Percentiles rank a stretch among this genome's conserved stretches.
Evolutionary conservation across 352 stramenopile species (phyloP).

Genomic region (Blastocystis hominis): DNA sequence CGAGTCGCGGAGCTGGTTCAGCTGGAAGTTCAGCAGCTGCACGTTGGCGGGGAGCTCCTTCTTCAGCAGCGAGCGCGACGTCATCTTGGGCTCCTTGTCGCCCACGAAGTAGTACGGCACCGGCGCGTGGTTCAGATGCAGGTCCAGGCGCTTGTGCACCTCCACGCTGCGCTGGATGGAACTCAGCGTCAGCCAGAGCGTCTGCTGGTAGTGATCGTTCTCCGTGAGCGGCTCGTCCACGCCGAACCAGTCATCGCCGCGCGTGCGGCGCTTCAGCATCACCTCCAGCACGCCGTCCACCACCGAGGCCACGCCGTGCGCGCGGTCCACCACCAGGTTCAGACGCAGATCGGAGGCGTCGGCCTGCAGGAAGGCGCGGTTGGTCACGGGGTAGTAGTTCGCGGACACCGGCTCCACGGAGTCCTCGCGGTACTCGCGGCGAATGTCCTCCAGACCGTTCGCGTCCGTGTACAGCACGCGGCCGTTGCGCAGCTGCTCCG

Average conservation of each 20-base stretch:
- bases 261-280: constrained; percentile 87
- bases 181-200: constrained; percentile 60
- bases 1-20: constrained; percentile 68
- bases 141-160: constrained; percentile 44
- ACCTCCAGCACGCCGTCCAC: constrained; percentile 82
- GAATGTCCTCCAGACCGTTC: constrained; percentile 61
- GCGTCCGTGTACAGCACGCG: constrained; percentile 60
- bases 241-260: constrained; percentile 82
- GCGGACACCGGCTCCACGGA: constrained; percentile 72
- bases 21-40: constrained; percentile 78
- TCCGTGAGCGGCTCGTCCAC: constrained; percentile 82
- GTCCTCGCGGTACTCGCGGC: constrained; percentile 57
- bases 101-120: constrained; percentile 43
- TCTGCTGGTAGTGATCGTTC: constrained; percentile 64
- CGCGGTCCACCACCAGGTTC: constrained; percentile 77
- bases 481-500: constrained; percentile 57
- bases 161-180: constrained; percentile 64
- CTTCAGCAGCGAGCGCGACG: constrained; percentile 61
- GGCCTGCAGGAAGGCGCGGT: constrained; percentile 82
- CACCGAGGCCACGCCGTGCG: constrained; percentile 80
- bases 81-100: background rate
- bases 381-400: constrained; percentile 94
- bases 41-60: constrained; percentile 76
- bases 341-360: constrained; percentile 67
- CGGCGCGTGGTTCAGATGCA: constrained; percentile 35